These are phyloP conservation scores for Solanum lycopersicoides DNA, from an alignment of 257 asterid species.

Conservation along the genomic window DNA sequence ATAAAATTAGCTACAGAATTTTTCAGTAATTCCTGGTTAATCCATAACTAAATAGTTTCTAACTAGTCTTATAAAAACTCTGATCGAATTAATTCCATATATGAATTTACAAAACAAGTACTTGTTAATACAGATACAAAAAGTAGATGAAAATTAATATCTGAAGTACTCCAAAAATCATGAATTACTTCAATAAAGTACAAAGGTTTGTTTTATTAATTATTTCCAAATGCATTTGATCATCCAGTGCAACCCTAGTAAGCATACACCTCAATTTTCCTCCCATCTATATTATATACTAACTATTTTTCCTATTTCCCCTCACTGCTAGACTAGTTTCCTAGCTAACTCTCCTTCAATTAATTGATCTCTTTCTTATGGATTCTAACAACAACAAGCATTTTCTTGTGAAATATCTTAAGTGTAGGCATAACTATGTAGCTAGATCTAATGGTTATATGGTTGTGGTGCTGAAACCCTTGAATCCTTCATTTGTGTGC, in stretches of 20 bases:
- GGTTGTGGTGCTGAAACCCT: too few species aligned
- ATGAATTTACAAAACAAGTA: background rate
- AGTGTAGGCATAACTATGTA: too few species aligned
- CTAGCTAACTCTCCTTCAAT: too few species aligned
- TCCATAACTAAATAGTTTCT: background rate
- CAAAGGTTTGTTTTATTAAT: too few species aligned
- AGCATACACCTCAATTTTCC: background rate
- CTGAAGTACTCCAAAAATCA: too few species aligned
- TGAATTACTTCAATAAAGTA: background rate
- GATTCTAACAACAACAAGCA: too few species aligned
- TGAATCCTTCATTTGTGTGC: too few species aligned
- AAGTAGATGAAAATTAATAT: too few species aligned
- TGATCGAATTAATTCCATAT: background rate
- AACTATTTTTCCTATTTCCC: background rate
- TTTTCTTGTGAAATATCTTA: too few species aligned
- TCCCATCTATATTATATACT: background rate
- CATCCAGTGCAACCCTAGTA: background rate
- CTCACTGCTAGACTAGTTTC: background rate
- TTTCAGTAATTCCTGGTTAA: too few species aligned
- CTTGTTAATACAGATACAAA: background rate
- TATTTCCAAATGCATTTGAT: background rate
- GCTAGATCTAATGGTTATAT: too few species aligned
- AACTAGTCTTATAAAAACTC: background rate
- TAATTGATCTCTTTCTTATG: too few species aligned
- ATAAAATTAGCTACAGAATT: background rate